Evolutionary conservation across 768 basidiomycete species (phyloP).

Genomic region (Nidularia sp.): DNA sequence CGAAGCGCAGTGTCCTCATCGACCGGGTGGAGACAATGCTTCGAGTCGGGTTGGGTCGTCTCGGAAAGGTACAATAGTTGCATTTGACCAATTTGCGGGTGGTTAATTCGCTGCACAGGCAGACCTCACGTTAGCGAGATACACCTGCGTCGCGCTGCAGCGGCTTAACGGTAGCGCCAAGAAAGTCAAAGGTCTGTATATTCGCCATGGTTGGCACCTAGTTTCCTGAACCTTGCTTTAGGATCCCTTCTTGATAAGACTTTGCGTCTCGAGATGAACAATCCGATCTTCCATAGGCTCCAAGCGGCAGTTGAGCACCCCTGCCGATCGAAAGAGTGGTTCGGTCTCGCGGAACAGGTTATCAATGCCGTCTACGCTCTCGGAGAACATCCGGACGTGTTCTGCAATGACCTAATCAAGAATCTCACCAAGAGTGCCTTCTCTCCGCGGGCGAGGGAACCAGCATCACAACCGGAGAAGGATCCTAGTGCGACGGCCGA

Average conservation of each 20-base stretch:
- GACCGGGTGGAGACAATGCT: slow-evolving; percentile 85
- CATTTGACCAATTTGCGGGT: neutral
- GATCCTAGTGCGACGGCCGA: slow-evolving; percentile 55
- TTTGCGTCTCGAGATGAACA: slow-evolving; percentile 83
- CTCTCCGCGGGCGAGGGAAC: slow-evolving; percentile 21
- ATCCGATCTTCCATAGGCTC: slow-evolving; percentile 78
- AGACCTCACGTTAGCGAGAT: slow-evolving; percentile 86
- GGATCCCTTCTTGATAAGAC: slow-evolving; percentile 88
- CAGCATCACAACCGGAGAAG: slow-evolving; percentile 17
- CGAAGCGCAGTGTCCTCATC: slow-evolving; percentile 66
- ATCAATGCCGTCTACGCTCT: slow-evolving; percentile 95
- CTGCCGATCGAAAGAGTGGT: slow-evolving; percentile 89
- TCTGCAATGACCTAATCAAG: slow-evolving; percentile 80
- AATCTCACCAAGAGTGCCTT: slow-evolving; percentile 78
- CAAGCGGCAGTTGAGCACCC: slow-evolving; percentile 78
- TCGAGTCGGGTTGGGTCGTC: slow-evolving; percentile 78
- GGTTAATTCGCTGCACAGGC: slow-evolving; percentile 44
- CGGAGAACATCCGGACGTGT: slow-evolving; percentile 85
- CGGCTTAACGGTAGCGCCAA: slow-evolving; percentile 92
- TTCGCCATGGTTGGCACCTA: neutral
- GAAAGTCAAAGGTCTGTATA: slow-evolving; percentile 84
- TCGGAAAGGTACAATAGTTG: slow-evolving; percentile 64
- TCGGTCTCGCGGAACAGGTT: slow-evolving; percentile 92
- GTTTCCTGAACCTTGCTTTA: slow-evolving; percentile 16
- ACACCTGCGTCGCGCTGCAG: slow-evolving; percentile 91